Base-by-base conservation (phyloP, 352 stramenopile species). In the Globisporangium viniferum region DNA sequence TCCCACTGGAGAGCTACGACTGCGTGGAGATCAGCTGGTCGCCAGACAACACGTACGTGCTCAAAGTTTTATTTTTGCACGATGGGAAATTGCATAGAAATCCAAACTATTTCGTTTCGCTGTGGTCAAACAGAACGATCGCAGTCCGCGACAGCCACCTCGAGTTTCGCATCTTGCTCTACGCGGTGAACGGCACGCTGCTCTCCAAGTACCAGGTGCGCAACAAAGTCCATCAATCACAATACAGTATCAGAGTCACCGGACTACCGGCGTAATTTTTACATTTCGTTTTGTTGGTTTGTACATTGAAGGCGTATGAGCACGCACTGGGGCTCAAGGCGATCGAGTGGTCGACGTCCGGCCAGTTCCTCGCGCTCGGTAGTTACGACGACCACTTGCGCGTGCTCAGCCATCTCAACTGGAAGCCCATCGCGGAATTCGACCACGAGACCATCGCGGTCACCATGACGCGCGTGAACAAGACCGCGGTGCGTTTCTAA, bases 331-430 rank as follows among this genome's bases (percentile, higher is more conserved):
- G 88, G 6, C 65, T 95, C 22, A 89, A 89, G 41, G 64, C 73
- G 1, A 91, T 95, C 77, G 61, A 71, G n/a, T 94, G 86, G 88
- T 95, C 88, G 4, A 70, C 82, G 2, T 89, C 82, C 3, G 88
- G 88, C 2, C 81, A 94, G 59, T 94, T 94, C 60, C 71, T 95
- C 15, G 88, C 86, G 1, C 63, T 95, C 3, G 88, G 88, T 0
- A 93, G 86, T 64, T 95, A 84, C 54, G 88, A 95, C 53, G 84
- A 93, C 9, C 74, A 90, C 36, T n/a, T 92, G 22, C 86, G 88
- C 14, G 72, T 95, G 24, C 59, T 95, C 6, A 93, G 81, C 49
- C 76, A 93, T 59, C 70, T 93, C 36, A 90, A 90, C 41, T 95
- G 84, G 86, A 90, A 91, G 27, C 76, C 81, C 0, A 75, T 94